Conservation (phyloP, 164 flowering plant species). For the Cinnamomum micranthum region DNA sequence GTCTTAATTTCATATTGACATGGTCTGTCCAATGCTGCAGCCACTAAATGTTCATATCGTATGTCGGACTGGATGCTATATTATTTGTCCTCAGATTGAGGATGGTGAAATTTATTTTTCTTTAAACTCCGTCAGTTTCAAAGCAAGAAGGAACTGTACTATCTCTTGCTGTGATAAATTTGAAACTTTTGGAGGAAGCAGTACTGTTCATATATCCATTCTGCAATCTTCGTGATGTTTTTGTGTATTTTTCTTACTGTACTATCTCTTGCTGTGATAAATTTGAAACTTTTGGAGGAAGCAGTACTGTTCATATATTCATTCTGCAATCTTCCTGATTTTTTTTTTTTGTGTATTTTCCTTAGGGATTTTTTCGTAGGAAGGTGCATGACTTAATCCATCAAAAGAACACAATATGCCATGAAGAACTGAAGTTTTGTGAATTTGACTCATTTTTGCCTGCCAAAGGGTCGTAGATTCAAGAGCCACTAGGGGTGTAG, state of each 20-base stretch:
- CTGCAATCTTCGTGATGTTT: neutral
- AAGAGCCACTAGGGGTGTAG: neutral
- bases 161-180: neutral
- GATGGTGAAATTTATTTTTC: neutral
- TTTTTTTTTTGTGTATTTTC: neutral
- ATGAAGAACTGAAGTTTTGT: neutral
- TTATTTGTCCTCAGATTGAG: neutral
- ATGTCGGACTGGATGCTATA: neutral
- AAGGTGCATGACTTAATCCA: neutral
- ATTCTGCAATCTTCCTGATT: neutral
- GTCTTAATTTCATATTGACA: neutral
- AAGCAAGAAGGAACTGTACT: neutral
- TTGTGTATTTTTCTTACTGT: neutral
- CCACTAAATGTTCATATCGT: neutral
- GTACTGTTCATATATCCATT: neutral
- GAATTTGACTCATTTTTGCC: neutral
- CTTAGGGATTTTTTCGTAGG: neutral
- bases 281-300: neutral
- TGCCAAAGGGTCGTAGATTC: neutral
- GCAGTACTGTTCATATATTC: neutral
- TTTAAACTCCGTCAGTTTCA: neutral
- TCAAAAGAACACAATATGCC: neutral
- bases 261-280: neutral
- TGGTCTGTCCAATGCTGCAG: neutral
- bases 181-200: neutral